Percentiles rank a stretch among this genome's conserved stretches.
Conservation (phyloP, 2,329 filamentous ascomycete species). For the Fusarium sacchari region DNA sequence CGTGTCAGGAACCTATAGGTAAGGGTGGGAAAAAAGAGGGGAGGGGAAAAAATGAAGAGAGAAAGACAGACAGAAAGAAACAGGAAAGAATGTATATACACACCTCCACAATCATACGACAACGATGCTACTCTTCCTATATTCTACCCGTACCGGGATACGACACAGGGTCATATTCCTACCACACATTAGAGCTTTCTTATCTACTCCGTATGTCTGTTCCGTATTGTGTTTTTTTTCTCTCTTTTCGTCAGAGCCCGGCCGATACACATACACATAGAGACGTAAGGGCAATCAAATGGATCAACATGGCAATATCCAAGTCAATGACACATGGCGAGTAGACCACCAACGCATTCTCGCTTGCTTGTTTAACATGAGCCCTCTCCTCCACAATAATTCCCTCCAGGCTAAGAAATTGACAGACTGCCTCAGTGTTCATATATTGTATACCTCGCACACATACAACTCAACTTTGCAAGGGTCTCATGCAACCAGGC, state of each 20-base stretch:
- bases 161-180: conserved; percentile 14
- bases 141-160: not conserved
- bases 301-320: not conserved
- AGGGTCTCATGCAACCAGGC: conserved; percentile 21
- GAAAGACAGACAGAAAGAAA: not conserved
- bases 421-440: not conserved
- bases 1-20: not conserved
- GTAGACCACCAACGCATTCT: not conserved
- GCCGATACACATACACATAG: not conserved
- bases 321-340: not conserved
- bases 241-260: conserved; percentile 3
- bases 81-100: not conserved
- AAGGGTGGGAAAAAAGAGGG: not conserved
- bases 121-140: conserved; percentile 6
- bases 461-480: conserved; percentile 6
- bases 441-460: conserved; percentile 8
- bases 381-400: not conserved
- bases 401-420: not conserved
- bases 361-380: conserved; percentile 13
- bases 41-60: not conserved
- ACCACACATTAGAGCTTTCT: not conserved
- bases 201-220: not conserved
- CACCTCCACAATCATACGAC: conserved; percentile 37
- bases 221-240: not conserved
- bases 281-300: conserved; percentile 10